These are phyloP conservation scores for Fusarium pininemorale DNA, from an alignment of 2,329 filamentous ascomycete species.

Conservation along the genomic window DNA sequence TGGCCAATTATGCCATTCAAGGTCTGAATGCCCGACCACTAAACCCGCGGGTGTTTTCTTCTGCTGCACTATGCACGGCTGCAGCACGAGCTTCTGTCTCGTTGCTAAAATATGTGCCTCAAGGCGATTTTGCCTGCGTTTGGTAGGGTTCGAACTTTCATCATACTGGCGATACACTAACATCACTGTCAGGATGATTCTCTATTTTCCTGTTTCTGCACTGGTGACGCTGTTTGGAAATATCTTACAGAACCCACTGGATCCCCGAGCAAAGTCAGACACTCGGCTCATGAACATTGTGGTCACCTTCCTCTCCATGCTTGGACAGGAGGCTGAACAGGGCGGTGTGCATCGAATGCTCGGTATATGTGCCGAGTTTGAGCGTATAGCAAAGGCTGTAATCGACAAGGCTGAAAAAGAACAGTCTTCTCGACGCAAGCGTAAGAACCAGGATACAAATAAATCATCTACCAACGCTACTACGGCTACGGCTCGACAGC, in stretches of 20 bases:
- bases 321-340: conserved; percentile 89
- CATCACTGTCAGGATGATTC: conserved; percentile 71
- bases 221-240: conserved; percentile 96
- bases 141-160: conserved; percentile 69
- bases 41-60: conserved; percentile 94
- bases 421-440: conserved; percentile 79
- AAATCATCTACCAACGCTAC: conserved; percentile 23
- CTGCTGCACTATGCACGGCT: conserved; percentile 89
- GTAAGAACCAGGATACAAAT: conserved; percentile 72
- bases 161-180: conserved; percentile 40
- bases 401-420: conserved; percentile 93
- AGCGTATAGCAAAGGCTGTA: conserved; percentile 89
- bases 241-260: conserved; percentile 93
- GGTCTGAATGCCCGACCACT: conserved; percentile 89
- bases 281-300: conserved; percentile 92
- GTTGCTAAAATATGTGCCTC: conserved; percentile 93
- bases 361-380: conserved; percentile 93
- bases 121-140: conserved; percentile 93
- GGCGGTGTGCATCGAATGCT: conserved; percentile 94
- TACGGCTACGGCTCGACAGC: conserved; percentile 22
- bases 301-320: conserved; percentile 87
- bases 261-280: conserved; percentile 87
- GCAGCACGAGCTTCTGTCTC: conserved; percentile 93
- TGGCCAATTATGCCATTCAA: conserved; percentile 95
- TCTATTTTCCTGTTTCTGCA: conserved; percentile 96